Evolutionary conservation across 2,329 filamentous ascomycete species (phyloP).

Genomic region (Bipolaris sorokiniana): DNA sequence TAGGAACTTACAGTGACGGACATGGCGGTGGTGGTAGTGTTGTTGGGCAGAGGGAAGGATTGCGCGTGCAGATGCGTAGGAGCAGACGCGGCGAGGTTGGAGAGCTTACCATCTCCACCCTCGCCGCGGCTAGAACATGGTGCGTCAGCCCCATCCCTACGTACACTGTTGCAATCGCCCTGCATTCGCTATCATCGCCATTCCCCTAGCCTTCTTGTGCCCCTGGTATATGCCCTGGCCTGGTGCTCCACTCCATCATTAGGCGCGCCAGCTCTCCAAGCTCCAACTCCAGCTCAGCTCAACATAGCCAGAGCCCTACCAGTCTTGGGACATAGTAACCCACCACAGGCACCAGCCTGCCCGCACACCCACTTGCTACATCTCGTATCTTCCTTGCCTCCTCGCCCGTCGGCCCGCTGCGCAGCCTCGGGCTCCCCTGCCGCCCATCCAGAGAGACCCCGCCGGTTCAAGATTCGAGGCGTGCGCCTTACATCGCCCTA

Average conservation of each 20-base stretch:
- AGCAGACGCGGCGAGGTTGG: conserved; percentile 5
- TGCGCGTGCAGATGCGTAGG: conserved; percentile 1
- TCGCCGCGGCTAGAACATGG: conserved; percentile 16
- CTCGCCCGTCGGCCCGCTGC: conserved; percentile 16
- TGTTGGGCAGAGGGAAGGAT: conserved; percentile 9
- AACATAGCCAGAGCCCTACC: conserved; percentile 18
- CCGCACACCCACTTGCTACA: conserved; percentile 17
- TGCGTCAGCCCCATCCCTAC: conserved; percentile 11
- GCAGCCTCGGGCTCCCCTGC: conserved; percentile 17
- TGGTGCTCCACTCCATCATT: background rate
- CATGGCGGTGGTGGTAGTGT: conserved; percentile 44
- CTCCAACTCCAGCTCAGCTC: background rate
- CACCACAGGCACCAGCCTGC: background rate
- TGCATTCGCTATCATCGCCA: conserved; percentile 10
- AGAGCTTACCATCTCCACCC: conserved; percentile 9
- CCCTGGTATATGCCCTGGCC: background rate
- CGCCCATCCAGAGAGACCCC: conserved; percentile 23
- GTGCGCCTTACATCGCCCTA: conserved; percentile 17
- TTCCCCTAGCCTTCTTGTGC: background rate
- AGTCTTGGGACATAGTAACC: conserved; percentile 6
- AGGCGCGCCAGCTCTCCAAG: background rate
- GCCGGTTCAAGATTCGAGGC: conserved; percentile 28
- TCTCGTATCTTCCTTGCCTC: conserved; percentile 7
- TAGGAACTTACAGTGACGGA: conserved; percentile 53
- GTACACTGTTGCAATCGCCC: conserved; percentile 11